Conservation (phyloP, 2,329 filamentous ascomycete genomes). For the Grosmannia serpens region DNA sequence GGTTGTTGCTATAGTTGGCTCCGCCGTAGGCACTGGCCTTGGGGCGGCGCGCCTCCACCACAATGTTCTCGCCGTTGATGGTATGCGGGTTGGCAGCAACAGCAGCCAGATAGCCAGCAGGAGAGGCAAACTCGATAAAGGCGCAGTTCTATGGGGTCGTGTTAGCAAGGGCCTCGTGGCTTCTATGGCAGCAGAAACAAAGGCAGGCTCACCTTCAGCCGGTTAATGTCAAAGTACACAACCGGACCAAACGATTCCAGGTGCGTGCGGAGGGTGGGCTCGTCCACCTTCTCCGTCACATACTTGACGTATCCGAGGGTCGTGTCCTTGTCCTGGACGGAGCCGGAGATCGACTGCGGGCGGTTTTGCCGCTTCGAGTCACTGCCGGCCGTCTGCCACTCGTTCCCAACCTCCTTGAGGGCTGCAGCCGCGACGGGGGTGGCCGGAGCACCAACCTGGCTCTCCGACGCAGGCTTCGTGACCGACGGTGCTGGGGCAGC, state of each 20-base stretch:
- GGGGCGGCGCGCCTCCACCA: constrained; percentile 79
- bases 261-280: constrained; percentile 56
- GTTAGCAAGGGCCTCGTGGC: background rate
- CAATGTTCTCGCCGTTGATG: constrained; percentile 70
- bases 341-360: constrained; percentile 50
- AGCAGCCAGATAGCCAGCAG: constrained; percentile 73
- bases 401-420: constrained; percentile 45
- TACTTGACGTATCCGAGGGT: constrained; percentile 91
- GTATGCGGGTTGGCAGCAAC: constrained; percentile 74
- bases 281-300: constrained; percentile 78
- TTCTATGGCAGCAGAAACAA: background rate
- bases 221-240: constrained; percentile 66
- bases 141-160: constrained; percentile 65
- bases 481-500: constrained; percentile 26
- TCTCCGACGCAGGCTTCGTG: constrained; percentile 10
- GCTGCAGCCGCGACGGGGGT: constrained; percentile 14
- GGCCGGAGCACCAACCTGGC: constrained; percentile 16
- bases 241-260: constrained; percentile 63
- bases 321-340: constrained; percentile 57
- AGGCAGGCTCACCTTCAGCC: constrained; percentile 55
- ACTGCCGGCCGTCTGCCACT: constrained; percentile 82
- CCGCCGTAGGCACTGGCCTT: constrained; percentile 61
- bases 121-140: constrained; percentile 83
- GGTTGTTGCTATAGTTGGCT: constrained; percentile 51
- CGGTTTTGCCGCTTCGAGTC: constrained; percentile 79